Conservation (phyloP, 805 yeast genomes). For the Wickerhamomyces strasburgensis region DNA sequence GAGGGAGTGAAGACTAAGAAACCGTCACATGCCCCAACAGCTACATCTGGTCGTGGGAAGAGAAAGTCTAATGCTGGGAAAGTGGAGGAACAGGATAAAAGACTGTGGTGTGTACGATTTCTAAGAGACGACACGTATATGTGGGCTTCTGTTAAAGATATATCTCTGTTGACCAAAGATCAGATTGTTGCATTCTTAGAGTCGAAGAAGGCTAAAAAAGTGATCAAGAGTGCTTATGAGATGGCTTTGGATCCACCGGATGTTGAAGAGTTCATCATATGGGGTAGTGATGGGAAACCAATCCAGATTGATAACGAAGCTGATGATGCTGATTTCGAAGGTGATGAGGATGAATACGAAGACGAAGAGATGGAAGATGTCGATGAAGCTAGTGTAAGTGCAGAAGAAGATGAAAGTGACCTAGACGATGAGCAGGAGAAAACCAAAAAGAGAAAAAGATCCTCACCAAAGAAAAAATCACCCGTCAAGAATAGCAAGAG, state of each 20-base stretch:
- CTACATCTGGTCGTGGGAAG: conserved; percentile 10
- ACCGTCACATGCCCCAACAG: conserved; percentile 17
- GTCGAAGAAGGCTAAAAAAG: conserved; percentile 36
- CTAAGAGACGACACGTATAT: conserved; percentile 68
- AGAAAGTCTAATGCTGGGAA: conserved; percentile 3
- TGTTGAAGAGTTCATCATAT: conserved; percentile 39
- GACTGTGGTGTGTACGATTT: conserved; percentile 54
- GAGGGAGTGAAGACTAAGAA: conserved; percentile 43
- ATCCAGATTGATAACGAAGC: conserved; percentile 28
- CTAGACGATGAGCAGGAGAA: conserved; percentile 16
- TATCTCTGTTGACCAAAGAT: conserved; percentile 40
- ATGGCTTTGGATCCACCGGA: conserved; percentile 50
- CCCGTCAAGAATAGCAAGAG: conserved; percentile 4
- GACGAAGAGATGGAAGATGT: conserved; percentile 23
- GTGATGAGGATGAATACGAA: conserved; percentile 29
- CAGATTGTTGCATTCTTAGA: conserved; percentile 37
- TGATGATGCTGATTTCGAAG: conserved; percentile 28
- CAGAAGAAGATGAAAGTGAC: conserved; percentile 18
- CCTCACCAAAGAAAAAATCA: conserved; percentile 8
- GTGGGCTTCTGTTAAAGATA: conserved; percentile 55
- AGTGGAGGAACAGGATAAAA: conserved; percentile 6
- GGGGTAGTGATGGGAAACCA: conserved; percentile 39
- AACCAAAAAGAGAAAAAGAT: conserved; percentile 8
- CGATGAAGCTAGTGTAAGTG: too few species aligned
- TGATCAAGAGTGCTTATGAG: conserved; percentile 46